Evolutionary conservation across 2,329 filamentous ascomycete species (phyloP).

Genomic region (Penicillium fuscoglaucum): DNA sequence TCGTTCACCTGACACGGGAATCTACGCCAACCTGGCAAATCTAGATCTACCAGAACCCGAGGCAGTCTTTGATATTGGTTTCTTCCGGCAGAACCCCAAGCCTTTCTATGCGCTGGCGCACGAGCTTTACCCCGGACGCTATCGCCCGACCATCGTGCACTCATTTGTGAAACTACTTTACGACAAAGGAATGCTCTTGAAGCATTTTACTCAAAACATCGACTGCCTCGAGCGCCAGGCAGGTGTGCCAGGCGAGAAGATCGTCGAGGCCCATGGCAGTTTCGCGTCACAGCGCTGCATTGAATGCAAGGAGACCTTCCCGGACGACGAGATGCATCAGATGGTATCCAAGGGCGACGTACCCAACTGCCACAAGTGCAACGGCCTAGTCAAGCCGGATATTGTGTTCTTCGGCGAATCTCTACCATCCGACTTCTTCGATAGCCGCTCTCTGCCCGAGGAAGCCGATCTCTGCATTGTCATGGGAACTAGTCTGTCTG

Average conservation of each 20-base stretch:
- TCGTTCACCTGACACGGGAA: constrained; percentile 84
- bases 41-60: constrained; percentile 86
- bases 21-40: constrained; percentile 87
- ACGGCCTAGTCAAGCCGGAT: constrained; percentile 84
- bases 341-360: constrained; percentile 68
- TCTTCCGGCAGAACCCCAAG: constrained; percentile 78
- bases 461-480: constrained; percentile 77
- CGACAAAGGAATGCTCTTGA: constrained; percentile 73
- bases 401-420: constrained; percentile 92
- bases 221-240: constrained; percentile 89
- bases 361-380: constrained; percentile 69
- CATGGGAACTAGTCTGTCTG: constrained; percentile 82
- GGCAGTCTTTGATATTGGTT: constrained; percentile 90
- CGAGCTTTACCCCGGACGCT: constrained; percentile 89
- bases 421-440: constrained; percentile 66
- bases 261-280: constrained; percentile 93
- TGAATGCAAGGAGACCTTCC: constrained; percentile 74
- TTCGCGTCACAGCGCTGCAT: constrained; percentile 91
- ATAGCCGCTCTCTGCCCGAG: constrained; percentile 55
- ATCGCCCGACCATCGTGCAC: constrained; percentile 84
- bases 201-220: constrained; percentile 96
- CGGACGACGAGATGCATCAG: constrained; percentile 70
- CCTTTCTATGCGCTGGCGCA: constrained; percentile 92
- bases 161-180: constrained; percentile 82
- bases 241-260: constrained; percentile 75